Percentiles rank a stretch among this genome's conserved stretches.
Evolutionary conservation across 2,329 filamentous ascomycete genomes (phyloP).

Genomic region (Magnaporthiopsis rhizophila): DNA sequence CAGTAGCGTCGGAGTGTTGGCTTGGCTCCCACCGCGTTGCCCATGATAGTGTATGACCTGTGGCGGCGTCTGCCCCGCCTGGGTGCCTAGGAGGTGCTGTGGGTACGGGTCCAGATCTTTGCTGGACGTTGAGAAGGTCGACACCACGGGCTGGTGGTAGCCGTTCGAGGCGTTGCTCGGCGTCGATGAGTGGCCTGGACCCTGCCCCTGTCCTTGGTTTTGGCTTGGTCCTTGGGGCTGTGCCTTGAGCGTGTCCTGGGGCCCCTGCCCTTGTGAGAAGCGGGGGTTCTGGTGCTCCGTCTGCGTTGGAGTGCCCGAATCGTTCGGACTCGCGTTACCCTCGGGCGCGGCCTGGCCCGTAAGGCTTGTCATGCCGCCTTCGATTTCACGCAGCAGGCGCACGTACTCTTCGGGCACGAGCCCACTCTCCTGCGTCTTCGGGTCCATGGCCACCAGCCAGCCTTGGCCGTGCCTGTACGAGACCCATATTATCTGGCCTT

Average conservation of each 20-base stretch:
- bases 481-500: conserved; percentile 94
- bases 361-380: conserved; percentile 74
- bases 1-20: conserved; percentile 53
- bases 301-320: conserved; percentile 54
- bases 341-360: conserved; percentile 47
- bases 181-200: conserved; percentile 39
- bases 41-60: conserved; percentile 62
- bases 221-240: conserved; percentile 12
- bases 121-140: conserved; percentile 62
- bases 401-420: conserved; percentile 97
- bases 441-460: conserved; percentile 95
- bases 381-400: conserved; percentile 82
- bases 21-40: conserved; percentile 58
- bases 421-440: conserved; percentile 87
- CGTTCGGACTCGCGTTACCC: conserved; percentile 42
- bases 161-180: conserved; percentile 44
- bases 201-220: conserved; percentile 11
- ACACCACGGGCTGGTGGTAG: conserved; percentile 61
- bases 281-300: conserved; percentile 46
- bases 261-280: conserved; percentile 24
- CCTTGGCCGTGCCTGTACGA: conserved; percentile 94
- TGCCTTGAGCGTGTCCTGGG: conserved; percentile 1
- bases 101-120: conserved; percentile 62
- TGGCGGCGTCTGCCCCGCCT: conserved; percentile 54
- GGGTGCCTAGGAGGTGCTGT: conserved; percentile 54